A percentile compares a stretch with the other conserved stretches of the same genome.
Evolutionary conservation across 164 flowering plant genomes (phyloP).

Genomic region (Vitis rotundifolia): DNA sequence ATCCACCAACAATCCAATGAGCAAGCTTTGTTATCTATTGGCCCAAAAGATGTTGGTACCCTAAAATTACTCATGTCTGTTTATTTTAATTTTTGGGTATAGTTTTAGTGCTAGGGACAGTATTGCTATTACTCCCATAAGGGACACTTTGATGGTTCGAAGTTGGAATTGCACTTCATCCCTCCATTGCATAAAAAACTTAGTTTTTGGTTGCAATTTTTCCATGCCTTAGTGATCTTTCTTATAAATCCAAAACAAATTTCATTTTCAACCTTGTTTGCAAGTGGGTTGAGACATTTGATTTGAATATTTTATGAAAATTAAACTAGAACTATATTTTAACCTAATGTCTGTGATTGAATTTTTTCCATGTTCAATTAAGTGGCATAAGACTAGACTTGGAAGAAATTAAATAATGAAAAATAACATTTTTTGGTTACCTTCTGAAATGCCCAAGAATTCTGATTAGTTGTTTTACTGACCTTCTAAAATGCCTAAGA

Average conservation of each 20-base stretch:
- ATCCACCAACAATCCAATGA: conserved; percentile 56
- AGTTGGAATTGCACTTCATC: too few relatives aligned
- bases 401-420: not conserved
- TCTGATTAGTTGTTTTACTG: too few relatives aligned
- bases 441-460: too few relatives aligned
- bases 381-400: not conserved
- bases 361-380: not conserved
- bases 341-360: not conserved
- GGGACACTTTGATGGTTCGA: too few relatives aligned
- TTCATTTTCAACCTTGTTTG: not conserved
- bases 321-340: not conserved
- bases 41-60: conserved; percentile 65
- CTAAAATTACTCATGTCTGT: not conserved
- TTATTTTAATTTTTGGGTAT: not conserved
- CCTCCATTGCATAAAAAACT: too few relatives aligned
- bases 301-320: not conserved
- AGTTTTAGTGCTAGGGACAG: too few relatives aligned
- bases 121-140: too few relatives aligned
- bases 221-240: too few relatives aligned
- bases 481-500: too few relatives aligned
- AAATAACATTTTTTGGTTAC: too few relatives aligned
- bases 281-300: not conserved
- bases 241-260: too few relatives aligned
- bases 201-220: too few relatives aligned
- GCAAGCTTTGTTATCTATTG: conserved; percentile 41